Base-by-base conservation (phyloP, 306 rosid genomes). In the Echinosophora koreensis region DNA sequence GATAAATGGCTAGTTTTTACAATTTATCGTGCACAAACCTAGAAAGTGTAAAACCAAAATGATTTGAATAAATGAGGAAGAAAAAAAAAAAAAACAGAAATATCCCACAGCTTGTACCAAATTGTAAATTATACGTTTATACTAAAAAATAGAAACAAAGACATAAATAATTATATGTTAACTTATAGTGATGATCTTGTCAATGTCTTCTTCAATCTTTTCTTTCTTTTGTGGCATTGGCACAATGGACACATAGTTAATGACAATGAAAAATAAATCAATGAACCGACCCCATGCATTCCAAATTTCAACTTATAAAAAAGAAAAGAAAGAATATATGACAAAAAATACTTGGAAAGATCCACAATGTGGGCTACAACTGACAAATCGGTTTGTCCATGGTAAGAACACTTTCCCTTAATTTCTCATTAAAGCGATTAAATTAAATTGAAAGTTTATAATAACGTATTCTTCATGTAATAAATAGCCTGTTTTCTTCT, bases 381-480 rank as follows among this genome's bases (percentile, higher is more conserved):
- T 8, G 85, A 82, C 85, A 82, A 77, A 77, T 54, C 54, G 84
- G 90, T 52, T 64, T 77, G 84, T 84, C 87, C 49, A 41, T 74
- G 16, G 78, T 66, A 64, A 55, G 37, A 75, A 51, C 77, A 74
- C 81, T 77, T 85, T 82, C 82, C 80, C 78, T 74, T 63, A 81
- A 73, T 54, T 69, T 51, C 80, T 74, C 77, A 73, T 30, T n/a
- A 15, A 51, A 44, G 5, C 11, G 12, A 73, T 76, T 76, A 39
- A 66, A 67, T 16, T 51, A 44, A 77, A 28, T 47, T 38, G 32
- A 61, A 68, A 58, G 9, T 51, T 72, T 50, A 51, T 44, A 78
- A n/a, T 78, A 72, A 22, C 30, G 67, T 13, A 38, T 41, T 27
- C 44, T 69, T 32, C 38, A 59, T 16, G 17, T 51, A 10, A 54